These are phyloP conservation scores for Mitragyna speciosa DNA, from an alignment of 257 asterid genomes.

Conservation along the genomic window DNA sequence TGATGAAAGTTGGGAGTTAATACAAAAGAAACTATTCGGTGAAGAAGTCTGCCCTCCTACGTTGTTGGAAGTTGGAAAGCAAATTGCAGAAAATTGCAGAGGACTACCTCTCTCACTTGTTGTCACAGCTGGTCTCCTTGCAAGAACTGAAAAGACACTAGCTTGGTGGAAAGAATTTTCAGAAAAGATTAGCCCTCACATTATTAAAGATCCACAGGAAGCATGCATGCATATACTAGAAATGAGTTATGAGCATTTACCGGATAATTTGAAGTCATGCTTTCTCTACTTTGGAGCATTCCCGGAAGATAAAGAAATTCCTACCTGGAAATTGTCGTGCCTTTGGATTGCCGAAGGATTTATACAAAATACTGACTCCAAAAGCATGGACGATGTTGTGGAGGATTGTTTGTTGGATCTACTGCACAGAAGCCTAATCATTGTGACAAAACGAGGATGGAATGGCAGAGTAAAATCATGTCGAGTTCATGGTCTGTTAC, in stretches of 20 bases:
- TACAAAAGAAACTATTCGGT: neutral
- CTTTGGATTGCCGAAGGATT: slow-evolving; percentile 11
- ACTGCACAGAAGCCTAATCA: slow-evolving; percentile 5
- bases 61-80: neutral
- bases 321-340: neutral
- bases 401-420: slow-evolving; percentile 11
- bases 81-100: neutral
- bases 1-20: slow-evolving; percentile 21
- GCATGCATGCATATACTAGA: neutral
- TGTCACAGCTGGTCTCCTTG: slow-evolving; percentile 1
- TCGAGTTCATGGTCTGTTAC: slow-evolving; percentile 19
- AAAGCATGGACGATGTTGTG: slow-evolving; percentile 9
- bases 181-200: neutral
- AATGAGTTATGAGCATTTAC: slow-evolving; percentile 15
- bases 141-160: neutral
- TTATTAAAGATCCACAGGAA: neutral
- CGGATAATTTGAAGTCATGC: slow-evolving; percentile 5
- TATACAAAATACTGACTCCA: neutral
- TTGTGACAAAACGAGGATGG: neutral
- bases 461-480: slow-evolving; percentile 16
- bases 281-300: slow-evolving; percentile 8
- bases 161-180: neutral
- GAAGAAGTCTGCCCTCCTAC: neutral
- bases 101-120: slow-evolving; percentile 9
- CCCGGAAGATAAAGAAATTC: neutral